Evolutionary conservation across 306 rosid species (phyloP).

Genomic region (Bauhinia variegata): DNA sequence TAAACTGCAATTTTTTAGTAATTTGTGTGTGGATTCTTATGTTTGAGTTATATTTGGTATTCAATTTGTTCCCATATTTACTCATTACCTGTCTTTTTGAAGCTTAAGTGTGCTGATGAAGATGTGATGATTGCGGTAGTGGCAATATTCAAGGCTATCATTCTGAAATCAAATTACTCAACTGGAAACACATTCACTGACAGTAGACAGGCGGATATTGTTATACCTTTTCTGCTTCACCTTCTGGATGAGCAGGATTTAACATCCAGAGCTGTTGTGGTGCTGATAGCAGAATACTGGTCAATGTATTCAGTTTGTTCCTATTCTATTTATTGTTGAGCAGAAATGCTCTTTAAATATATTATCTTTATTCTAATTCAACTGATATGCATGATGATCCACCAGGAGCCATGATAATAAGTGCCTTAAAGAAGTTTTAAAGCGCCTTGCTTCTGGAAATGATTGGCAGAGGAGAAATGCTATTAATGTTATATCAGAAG

Average conservation of each 20-base stretch:
- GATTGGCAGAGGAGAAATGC: constrained; percentile 80
- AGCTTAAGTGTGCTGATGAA: constrained; percentile 75
- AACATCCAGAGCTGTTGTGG: constrained; percentile 75
- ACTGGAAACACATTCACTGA: constrained; percentile 54
- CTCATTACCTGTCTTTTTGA: constrained; percentile 34
- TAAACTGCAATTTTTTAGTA: constrained; percentile 10
- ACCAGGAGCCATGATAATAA: constrained; percentile 65
- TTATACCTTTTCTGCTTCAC: constrained; percentile 65
- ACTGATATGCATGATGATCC: constrained; percentile 41
- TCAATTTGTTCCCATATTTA: constrained; percentile 2
- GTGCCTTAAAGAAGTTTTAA: constrained; percentile 71
- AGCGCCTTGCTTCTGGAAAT: constrained; percentile 65
- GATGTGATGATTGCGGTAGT: constrained; percentile 70
- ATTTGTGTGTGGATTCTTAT: constrained; percentile 24
- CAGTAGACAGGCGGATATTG: constrained; percentile 52
- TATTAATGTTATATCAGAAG: constrained; percentile 74
- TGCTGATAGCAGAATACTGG: constrained; percentile 85
- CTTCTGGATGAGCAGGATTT: constrained; percentile 88
- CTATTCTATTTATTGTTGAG: constrained; percentile 27
- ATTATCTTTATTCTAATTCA: constrained; percentile 25
- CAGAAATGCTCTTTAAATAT: constrained; percentile 11
- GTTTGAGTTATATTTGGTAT: constrained; percentile 16
- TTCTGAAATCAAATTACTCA: constrained; percentile 59
- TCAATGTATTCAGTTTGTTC: constrained; percentile 59
- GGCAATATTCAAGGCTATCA: constrained; percentile 70